Conservation (phyloP, 1,139 yeast genomes). For the Hanseniaspora uvarum region DNA sequence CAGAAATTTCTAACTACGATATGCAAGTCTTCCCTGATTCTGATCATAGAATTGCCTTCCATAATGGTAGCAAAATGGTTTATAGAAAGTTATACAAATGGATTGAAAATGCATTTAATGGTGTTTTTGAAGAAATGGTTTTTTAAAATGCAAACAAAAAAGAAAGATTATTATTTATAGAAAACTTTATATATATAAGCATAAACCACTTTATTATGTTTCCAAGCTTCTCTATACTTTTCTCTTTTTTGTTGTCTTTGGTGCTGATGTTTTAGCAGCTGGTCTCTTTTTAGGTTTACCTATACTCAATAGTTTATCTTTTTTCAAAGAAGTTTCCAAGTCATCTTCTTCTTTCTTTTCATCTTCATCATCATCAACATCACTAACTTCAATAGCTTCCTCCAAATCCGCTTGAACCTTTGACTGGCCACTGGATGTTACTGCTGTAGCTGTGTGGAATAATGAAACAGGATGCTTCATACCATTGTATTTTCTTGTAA, state of each 20-base stretch:
- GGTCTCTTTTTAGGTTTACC: slow-evolving; percentile 33
- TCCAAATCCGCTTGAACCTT: slow-evolving; percentile 46
- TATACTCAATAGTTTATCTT: slow-evolving; percentile 49
- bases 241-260: slow-evolving; percentile 25
- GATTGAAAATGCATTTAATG: slow-evolving; percentile 62
- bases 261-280: slow-evolving; percentile 22
- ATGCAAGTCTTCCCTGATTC: slow-evolving; percentile 88
- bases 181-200: too few relatives aligned
- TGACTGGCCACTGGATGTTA: slow-evolving; percentile 33
- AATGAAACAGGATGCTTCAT: slow-evolving; percentile 77
- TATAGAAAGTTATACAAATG: slow-evolving; percentile 64
- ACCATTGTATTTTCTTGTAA: slow-evolving; percentile 74
- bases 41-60: slow-evolving; percentile 70
- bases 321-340: slow-evolving; percentile 35
- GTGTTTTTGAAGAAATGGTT: slow-evolving; percentile 34
- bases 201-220: too few relatives aligned
- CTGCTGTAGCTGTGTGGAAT: slow-evolving; percentile 40
- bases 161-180: too few relatives aligned
- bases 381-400: slow-evolving; percentile 43
- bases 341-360: slow-evolving; percentile 33
- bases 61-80: slow-evolving; percentile 67
- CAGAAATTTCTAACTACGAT: slow-evolving; percentile 70
- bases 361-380: slow-evolving; percentile 42
- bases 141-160: neutral
- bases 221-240: slow-evolving; percentile 16